phyloP scores from a whole-genome alignment of 2,329 filamentous ascomycete genomes.

The Sclerotinia trifoliorum region DNA sequence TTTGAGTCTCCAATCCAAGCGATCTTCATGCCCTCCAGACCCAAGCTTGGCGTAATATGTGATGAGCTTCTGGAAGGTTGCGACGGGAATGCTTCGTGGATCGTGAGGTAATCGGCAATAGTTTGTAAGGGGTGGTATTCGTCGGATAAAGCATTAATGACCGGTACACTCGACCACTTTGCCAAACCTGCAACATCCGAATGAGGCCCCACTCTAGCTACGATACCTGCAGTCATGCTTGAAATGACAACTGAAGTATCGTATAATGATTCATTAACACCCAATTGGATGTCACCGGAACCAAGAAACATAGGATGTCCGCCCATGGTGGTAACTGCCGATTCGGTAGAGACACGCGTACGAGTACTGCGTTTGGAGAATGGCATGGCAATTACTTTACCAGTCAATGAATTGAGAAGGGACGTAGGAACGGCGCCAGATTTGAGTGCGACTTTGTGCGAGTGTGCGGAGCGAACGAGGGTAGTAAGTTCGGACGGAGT shows the following conservation, averaged over 20 bases:
- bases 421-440: slow-evolving; percentile 58
- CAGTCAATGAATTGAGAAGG: slow-evolving; percentile 62
- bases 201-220: slow-evolving; percentile 75
- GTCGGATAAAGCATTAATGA: slow-evolving; percentile 86
- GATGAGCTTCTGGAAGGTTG: slow-evolving; percentile 35
- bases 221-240: slow-evolving; percentile 85
- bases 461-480: slow-evolving; percentile 77
- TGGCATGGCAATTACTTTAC: slow-evolving; percentile 88
- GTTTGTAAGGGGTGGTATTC: slow-evolving; percentile 92
- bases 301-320: slow-evolving; percentile 96
- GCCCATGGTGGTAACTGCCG: slow-evolving; percentile 81
- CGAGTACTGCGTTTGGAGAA: slow-evolving; percentile 96
- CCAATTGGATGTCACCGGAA: slow-evolving; percentile 93
- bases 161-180: slow-evolving; percentile 71
- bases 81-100: slow-evolving; percentile 71
- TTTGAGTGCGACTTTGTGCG: slow-evolving; percentile 76
- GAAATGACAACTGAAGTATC: slow-evolving; percentile 91
- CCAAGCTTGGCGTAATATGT: slow-evolving; percentile 47
- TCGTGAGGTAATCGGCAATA: slow-evolving; percentile 90
- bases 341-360: slow-evolving; percentile 90
- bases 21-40: slow-evolving; percentile 80
- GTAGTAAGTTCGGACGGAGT: slow-evolving; percentile 74
- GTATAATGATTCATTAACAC: slow-evolving; percentile 92
- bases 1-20: slow-evolving; percentile 97
- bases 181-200: slow-evolving; percentile 71